phyloP scores from a whole-genome alignment of 306 rosid genomes.

The Vigna unguiculata region DNA sequence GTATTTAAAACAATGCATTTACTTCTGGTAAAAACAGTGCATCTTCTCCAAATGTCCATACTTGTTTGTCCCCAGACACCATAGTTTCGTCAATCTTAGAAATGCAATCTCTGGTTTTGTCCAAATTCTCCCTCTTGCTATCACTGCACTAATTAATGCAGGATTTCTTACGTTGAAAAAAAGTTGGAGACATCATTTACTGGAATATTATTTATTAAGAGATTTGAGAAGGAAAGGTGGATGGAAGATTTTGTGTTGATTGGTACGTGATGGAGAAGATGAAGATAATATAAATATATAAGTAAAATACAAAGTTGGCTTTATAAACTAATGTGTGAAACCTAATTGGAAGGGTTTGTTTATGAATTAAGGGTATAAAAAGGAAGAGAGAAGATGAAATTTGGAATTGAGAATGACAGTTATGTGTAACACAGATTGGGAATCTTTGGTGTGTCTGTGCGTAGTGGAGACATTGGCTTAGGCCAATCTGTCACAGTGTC shows the following conservation, averaged over 20 bases:
- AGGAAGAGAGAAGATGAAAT: conserved; percentile 21
- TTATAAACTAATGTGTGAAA: not conserved
- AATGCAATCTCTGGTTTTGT: conserved; percentile 23
- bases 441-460: not conserved
- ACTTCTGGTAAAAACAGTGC: conserved; percentile 27
- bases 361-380: not conserved
- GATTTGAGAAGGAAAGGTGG: no score
- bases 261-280: no score
- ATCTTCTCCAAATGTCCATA: conserved; percentile 41
- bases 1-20: conserved; percentile 15
- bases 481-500: conserved; percentile 38
- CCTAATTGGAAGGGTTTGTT: not conserved
- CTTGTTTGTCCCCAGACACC: conserved; percentile 35
- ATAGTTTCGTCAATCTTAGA: conserved; percentile 21
- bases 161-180: no score
- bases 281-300: no score
- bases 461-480: conserved; percentile 37
- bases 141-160: no score
- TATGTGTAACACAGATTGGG: not conserved
- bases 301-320: no score
- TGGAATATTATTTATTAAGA: no score
- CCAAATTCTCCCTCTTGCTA: no score
- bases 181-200: no score
- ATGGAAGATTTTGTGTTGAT: no score
- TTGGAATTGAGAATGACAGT: conserved; percentile 33